Evolutionary conservation across 257 asterid genomes (phyloP).

Genomic region (Ballota nigra): DNA sequence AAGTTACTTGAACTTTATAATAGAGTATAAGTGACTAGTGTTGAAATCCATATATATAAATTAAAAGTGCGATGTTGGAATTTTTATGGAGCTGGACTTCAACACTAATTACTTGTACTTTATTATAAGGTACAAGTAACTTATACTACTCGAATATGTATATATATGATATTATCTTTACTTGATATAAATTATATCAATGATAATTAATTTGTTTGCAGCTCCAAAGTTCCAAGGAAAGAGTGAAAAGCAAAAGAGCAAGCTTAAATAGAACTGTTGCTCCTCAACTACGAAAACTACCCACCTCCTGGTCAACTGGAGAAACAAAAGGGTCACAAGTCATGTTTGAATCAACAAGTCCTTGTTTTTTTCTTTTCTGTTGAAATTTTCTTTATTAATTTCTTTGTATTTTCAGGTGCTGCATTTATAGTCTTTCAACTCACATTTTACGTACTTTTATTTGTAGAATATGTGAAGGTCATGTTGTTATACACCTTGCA

Average conservation of each 20-base stretch:
- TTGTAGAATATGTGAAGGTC: slow-evolving; percentile 27
- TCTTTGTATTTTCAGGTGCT: slow-evolving; percentile 36
- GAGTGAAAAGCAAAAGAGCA: slow-evolving; percentile 47
- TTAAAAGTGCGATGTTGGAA: too few relatives aligned
- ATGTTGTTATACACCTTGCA: slow-evolving; percentile 30
- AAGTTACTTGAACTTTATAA: not conserved
- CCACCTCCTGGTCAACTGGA: slow-evolving; percentile 23
- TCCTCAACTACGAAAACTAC: slow-evolving; percentile 3
- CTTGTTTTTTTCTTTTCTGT: slow-evolving; percentile 1
- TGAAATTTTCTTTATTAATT: slow-evolving; percentile 4
- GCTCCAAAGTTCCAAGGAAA: slow-evolving; percentile 52
- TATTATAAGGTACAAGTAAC: too few relatives aligned
- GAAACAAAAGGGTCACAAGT: slow-evolving; percentile 16
- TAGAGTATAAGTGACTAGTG: too few relatives aligned
- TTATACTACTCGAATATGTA: too few relatives aligned
- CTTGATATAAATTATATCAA: not conserved
- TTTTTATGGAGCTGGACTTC: not conserved
- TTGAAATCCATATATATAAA: too few relatives aligned
- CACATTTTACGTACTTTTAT: slow-evolving; percentile 13
- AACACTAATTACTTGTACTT: too few relatives aligned
- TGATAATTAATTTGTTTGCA: slow-evolving; percentile 19
- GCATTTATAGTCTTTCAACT: slow-evolving; percentile 30
- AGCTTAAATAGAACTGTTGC: slow-evolving; percentile 35
- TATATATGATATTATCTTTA: not conserved
- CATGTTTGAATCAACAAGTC: slow-evolving; percentile 15